phyloP scores from a whole-genome alignment of 805 yeast genomes.

The Priceomyces castillae region DNA sequence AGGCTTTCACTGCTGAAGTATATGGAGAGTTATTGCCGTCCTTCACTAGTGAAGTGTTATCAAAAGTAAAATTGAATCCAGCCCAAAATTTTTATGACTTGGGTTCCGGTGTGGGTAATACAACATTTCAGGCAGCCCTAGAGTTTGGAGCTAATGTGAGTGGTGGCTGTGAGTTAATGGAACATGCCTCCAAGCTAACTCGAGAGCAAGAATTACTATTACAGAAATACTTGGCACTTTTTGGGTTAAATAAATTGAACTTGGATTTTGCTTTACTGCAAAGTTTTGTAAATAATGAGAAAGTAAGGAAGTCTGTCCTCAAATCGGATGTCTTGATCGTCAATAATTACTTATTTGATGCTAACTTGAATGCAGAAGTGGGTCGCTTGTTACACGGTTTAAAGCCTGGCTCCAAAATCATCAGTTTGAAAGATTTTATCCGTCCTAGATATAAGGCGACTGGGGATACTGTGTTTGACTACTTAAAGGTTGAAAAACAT shows the following conservation, averaged over 20 bases:
- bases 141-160: conserved; percentile 75
- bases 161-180: conserved; percentile 90
- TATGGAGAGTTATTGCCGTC: conserved; percentile 88
- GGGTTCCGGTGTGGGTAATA: conserved; percentile 94
- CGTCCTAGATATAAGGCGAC: conserved; percentile 70
- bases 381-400: conserved; percentile 61
- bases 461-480: conserved; percentile 57
- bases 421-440: conserved; percentile 75
- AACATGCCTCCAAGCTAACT: conserved; percentile 70
- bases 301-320: conserved; percentile 52
- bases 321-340: conserved; percentile 71
- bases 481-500: conserved; percentile 57
- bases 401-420: conserved; percentile 72
- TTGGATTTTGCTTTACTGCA: conserved; percentile 59
- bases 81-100: conserved; percentile 72
- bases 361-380: conserved; percentile 65
- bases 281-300: conserved; percentile 66
- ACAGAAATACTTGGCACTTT: conserved; percentile 51
- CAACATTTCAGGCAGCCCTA: conserved; percentile 83
- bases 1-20: conserved; percentile 85
- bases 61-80: conserved; percentile 56
- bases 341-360: conserved; percentile 82
- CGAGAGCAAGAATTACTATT: conserved; percentile 59
- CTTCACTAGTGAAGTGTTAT: conserved; percentile 60
- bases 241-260: conserved; percentile 61